phyloP scores from a whole-genome alignment of 139 green algal species.

The Tetraselmis striata region DNA sequence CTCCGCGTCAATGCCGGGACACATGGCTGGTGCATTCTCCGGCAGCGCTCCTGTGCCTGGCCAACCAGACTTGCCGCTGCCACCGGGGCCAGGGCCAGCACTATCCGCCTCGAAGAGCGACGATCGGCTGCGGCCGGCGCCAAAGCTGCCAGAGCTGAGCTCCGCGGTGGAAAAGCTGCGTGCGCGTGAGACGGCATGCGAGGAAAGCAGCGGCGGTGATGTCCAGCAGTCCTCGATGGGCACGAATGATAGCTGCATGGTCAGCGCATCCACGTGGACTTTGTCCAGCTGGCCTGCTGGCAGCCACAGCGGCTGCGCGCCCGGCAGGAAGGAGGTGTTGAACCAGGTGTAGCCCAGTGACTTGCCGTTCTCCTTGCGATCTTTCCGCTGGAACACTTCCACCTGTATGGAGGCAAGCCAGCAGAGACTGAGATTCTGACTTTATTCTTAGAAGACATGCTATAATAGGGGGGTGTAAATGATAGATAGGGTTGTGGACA shows the following conservation, averaged over 20 bases:
- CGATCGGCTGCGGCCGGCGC: too few relatives aligned
- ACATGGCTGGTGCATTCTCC: too few relatives aligned
- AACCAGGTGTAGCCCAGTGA: constrained; percentile 22
- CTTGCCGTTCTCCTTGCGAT: not conserved
- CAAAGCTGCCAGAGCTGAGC: not conserved
- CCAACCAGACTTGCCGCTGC: not conserved
- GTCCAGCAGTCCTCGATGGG: not conserved
- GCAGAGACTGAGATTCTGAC: too few relatives aligned
- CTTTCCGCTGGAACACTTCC: not conserved
- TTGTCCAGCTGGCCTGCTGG: not conserved
- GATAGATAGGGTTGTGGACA: too few relatives aligned
- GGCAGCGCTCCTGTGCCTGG: too few relatives aligned
- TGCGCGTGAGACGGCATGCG: not conserved
- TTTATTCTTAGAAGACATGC: too few relatives aligned
- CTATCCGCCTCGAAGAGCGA: too few relatives aligned
- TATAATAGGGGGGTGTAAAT: not conserved
- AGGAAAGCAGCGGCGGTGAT: not conserved
- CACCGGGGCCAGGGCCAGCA: not conserved
- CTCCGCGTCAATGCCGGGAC: too few relatives aligned
- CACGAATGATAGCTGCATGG: not conserved
- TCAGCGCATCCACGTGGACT: not conserved
- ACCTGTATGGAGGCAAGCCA: not conserved
- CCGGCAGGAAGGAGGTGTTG: constrained; percentile 24
- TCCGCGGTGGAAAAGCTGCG: not conserved
- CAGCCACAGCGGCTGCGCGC: not conserved